A percentile compares a stretch with the other conserved stretches of the same genome.
phyloP scores from a whole-genome alignment of 192 early-diverging fungal species.

The Linnemannia schmuckeri region DNA sequence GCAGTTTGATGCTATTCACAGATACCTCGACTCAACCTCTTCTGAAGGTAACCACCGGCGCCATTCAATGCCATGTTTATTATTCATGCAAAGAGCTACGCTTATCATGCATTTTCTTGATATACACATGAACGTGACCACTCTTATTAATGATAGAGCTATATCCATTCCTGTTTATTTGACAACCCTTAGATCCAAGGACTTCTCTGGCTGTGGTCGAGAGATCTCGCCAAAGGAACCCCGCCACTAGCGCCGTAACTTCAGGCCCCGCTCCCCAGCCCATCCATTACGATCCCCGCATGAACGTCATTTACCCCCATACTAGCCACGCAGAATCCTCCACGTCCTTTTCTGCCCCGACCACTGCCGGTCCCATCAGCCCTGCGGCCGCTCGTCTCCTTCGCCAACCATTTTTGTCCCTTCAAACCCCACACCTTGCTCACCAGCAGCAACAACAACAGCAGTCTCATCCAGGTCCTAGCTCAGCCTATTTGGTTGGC shows the following conservation, averaged over 20 bases:
- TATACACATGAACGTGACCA: neutral
- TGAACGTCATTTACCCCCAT: neutral
- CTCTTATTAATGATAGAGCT: neutral
- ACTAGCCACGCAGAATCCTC: conserved; percentile 2
- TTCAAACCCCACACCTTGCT: neutral
- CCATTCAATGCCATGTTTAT: neutral
- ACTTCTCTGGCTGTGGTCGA: conserved; percentile 31
- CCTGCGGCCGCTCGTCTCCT: conserved; percentile 39
- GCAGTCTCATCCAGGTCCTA: conserved; percentile 1
- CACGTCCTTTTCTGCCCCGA: neutral
- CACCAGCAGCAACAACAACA: conserved; percentile 23
- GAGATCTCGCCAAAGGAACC: conserved; percentile 39
- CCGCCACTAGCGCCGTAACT: neutral
- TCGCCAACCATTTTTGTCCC: conserved; percentile 21
- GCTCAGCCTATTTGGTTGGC: neutral
- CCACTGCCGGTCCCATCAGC: conserved; percentile 26
- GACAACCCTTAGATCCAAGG: conserved; percentile 18
- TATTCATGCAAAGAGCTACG: neutral
- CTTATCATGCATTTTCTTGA: neutral
- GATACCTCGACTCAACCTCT: conserved; percentile 23
- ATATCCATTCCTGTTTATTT: neutral
- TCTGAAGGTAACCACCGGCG: conserved; percentile 14
- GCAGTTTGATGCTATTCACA: conserved; percentile 51
- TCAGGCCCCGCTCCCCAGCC: conserved; percentile 23
- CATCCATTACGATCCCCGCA: conserved; percentile 10